These are phyloP conservation scores for Casuarina cunninghamiana DNA, from an alignment of 306 rosid genomes.

Conservation along the genomic window DNA sequence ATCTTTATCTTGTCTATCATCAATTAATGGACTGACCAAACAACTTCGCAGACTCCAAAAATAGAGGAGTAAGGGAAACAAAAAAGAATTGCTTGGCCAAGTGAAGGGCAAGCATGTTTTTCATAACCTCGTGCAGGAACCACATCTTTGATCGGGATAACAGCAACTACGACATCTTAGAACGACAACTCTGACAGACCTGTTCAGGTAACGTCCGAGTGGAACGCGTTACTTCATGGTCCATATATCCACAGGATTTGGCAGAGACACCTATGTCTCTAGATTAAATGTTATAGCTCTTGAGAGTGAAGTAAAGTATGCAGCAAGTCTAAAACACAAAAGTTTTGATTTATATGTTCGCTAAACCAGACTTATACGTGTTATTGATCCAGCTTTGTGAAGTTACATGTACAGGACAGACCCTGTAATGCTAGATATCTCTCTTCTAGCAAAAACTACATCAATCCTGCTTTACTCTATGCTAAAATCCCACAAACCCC, in stretches of 20 bases:
- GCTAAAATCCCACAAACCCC: slow-evolving; percentile 2
- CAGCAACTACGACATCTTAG: neutral
- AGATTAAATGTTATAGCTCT: neutral
- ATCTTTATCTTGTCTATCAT: neutral
- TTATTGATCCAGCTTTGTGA: slow-evolving; percentile 18
- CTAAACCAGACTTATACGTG: slow-evolving; percentile 6
- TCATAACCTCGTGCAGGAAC: neutral
- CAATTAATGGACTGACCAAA: neutral
- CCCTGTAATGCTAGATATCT: slow-evolving; percentile 21
- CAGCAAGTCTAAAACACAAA: neutral
- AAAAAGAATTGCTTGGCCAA: neutral
- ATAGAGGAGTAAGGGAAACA: neutral
- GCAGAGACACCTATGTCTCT: neutral
- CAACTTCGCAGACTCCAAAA: neutral
- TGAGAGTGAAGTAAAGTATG: neutral
- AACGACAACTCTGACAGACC: neutral
- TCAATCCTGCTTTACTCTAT: slow-evolving; percentile 10
- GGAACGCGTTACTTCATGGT: neutral
- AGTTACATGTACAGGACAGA: neutral
- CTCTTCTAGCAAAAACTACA: slow-evolving; percentile 21
- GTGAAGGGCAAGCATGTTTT: neutral
- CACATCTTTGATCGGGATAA: too few relatives aligned
- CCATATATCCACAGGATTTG: neutral
- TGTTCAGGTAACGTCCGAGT: neutral
- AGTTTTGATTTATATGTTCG: neutral